phyloP scores from a whole-genome alignment of 768 basidiomycete species.

The Clitopilus passeckerianus region DNA sequence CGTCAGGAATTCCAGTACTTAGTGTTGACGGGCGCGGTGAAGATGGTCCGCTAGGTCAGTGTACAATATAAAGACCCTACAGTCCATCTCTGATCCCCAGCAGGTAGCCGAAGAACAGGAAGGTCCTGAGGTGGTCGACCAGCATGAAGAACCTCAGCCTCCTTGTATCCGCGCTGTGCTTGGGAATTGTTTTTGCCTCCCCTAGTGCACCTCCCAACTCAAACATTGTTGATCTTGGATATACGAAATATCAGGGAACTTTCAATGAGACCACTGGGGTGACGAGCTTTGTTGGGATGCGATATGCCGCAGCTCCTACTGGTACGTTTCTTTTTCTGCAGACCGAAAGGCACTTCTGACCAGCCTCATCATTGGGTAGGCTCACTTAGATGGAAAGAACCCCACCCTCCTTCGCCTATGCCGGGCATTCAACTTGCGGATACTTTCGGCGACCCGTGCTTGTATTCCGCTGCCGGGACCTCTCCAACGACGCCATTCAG shows the following conservation, averaged over 20 bases:
- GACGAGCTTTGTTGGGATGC: conserved; percentile 34
- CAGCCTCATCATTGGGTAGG: conserved; percentile 13
- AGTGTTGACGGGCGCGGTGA: no score
- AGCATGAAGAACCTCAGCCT: no score
- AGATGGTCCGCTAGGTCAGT: no score
- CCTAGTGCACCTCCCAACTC: not conserved
- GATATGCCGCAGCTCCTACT: conserved; percentile 47
- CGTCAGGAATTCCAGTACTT: no score
- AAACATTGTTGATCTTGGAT: conserved; percentile 36
- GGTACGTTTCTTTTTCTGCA: conserved; percentile 18
- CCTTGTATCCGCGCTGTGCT: no score
- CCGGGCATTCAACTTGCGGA: conserved; percentile 26
- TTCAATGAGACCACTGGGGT: conserved; percentile 27
- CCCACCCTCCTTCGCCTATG: conserved; percentile 20
- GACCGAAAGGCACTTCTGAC: not conserved
- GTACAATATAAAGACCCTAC: no score
- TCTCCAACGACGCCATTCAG: conserved; percentile 27
- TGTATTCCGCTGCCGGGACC: conserved; percentile 20
- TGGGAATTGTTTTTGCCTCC: no score
- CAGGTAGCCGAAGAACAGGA: no score
- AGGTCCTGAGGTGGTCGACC: no score
- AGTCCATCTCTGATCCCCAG: no score
- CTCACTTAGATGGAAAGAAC: conserved; percentile 27
- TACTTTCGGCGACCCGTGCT: conserved; percentile 19
- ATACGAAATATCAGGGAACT: conserved; percentile 37